These are phyloP conservation scores for Adiantum capillusveneris DNA, from an alignment of 75 land plant genomes.

Conservation along the genomic window DNA sequence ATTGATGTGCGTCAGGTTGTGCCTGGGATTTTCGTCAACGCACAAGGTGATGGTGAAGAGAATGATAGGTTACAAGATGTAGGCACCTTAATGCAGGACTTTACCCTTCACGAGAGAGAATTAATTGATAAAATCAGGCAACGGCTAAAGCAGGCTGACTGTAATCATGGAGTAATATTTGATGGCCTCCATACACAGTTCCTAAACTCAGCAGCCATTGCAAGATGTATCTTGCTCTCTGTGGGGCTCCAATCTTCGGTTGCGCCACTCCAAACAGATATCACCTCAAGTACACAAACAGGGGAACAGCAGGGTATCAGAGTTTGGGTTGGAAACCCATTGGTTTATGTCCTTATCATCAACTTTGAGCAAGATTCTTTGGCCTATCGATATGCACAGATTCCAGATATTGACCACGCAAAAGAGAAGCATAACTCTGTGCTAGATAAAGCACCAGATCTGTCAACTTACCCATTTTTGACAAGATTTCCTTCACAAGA, in stretches of 20 bases:
- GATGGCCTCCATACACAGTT: constrained; percentile 24
- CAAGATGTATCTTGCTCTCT: constrained; percentile 13
- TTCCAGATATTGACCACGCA: constrained; percentile 9
- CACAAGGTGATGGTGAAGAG: background rate
- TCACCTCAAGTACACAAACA: background rate
- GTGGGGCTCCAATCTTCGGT: constrained; percentile 13
- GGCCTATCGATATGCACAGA: constrained; percentile 2
- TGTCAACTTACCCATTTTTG: constrained; percentile 15
- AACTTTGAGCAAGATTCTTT: background rate
- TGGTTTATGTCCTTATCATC: constrained; percentile 13
- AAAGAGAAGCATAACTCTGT: background rate
- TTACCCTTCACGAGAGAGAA: background rate
- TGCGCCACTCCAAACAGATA: background rate
- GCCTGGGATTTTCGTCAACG: background rate
- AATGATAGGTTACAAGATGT: background rate
- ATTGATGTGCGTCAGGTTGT: constrained; percentile 11
- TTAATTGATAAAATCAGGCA: constrained; percentile 1
- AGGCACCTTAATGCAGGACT: background rate
- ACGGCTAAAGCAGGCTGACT: constrained; percentile 10
- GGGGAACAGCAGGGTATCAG: background rate
- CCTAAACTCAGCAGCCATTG: background rate
- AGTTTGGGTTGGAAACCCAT: constrained; percentile 17
- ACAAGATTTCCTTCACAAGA: constrained; percentile 22
- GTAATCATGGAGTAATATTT: constrained; percentile 19
- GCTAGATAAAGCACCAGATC: constrained; percentile 10